Evolutionary conservation across 257 asterid genomes (phyloP).

Genomic region (Catharanthus roseus): DNA sequence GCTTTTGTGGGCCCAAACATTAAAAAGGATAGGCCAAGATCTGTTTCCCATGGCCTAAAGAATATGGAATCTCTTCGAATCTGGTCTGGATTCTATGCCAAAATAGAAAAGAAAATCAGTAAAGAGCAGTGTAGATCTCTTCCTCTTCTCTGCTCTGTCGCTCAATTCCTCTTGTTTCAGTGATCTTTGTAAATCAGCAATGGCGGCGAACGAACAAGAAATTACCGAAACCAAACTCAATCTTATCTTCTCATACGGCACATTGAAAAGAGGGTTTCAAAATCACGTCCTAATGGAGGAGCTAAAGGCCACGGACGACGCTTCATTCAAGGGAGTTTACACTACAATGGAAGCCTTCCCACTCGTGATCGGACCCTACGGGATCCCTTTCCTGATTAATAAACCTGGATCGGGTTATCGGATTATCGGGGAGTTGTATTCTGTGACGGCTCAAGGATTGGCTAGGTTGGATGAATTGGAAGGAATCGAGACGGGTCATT

Average conservation of each 20-base stretch:
- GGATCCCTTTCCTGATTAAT: slow-evolving; percentile 62
- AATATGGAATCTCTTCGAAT: too few relatives aligned
- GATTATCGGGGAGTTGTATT: slow-evolving; percentile 59
- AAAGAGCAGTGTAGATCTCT: too few relatives aligned
- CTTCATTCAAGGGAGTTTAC: slow-evolving; percentile 40
- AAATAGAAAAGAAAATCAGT: too few relatives aligned
- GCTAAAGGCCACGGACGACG: slow-evolving; percentile 31
- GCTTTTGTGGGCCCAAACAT: too few relatives aligned
- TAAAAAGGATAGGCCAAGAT: too few relatives aligned
- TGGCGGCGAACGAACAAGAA: neutral
- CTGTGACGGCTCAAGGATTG: slow-evolving; percentile 34
- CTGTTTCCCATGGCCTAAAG: too few relatives aligned
- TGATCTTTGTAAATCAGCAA: neutral
- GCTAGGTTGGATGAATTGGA: slow-evolving; percentile 60
- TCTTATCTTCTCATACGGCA: slow-evolving; percentile 67
- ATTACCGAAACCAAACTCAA: slow-evolving; percentile 8
- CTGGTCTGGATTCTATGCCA: too few relatives aligned
- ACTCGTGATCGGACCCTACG: slow-evolving; percentile 67
- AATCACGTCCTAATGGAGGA: slow-evolving; percentile 50
- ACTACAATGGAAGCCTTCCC: slow-evolving; percentile 49
- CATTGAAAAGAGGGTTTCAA: slow-evolving; percentile 62
- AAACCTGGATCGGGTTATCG: slow-evolving; percentile 45
- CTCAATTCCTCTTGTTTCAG: neutral
- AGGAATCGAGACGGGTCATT: slow-evolving; percentile 49
- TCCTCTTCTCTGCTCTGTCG: too few relatives aligned